Evolutionary conservation across 345 rosid genomes (phyloP).

Genomic region (Melaleuca alternifolia): DNA sequence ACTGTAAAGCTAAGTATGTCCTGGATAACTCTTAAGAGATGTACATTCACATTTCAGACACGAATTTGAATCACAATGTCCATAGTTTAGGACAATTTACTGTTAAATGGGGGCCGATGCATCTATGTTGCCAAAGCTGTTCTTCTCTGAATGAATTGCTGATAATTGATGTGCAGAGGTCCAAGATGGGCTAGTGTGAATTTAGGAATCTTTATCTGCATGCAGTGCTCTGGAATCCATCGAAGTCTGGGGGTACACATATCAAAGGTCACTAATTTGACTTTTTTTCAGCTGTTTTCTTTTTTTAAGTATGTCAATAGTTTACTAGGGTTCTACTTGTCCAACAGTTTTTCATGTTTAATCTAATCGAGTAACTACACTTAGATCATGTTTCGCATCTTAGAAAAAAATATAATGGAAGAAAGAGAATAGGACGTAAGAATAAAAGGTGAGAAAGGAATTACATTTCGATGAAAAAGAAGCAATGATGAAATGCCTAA

Average conservation of each 20-base stretch:
- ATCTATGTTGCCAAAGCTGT: background rate
- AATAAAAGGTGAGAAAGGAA: background rate
- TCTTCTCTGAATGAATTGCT: background rate
- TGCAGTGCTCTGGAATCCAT: conserved; percentile 98
- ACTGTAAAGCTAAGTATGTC: conserved; percentile 91
- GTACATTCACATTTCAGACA: background rate
- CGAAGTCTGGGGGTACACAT: conserved; percentile 99
- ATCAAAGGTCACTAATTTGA: conserved; percentile 55
- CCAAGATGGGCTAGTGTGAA: conserved; percentile 99
- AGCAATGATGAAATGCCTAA: background rate
- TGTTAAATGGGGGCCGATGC: background rate
- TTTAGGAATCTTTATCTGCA: conserved; percentile 94
- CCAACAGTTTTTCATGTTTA: background rate
- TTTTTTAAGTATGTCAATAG: background rate
- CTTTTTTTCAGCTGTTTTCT: background rate
- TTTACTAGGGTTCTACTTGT: background rate
- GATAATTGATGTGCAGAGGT: conserved; percentile 38
- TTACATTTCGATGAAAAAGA: background rate
- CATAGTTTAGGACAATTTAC: background rate
- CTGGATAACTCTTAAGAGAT: background rate
- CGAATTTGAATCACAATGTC: background rate
- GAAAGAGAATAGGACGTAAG: background rate
- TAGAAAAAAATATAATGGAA: background rate
- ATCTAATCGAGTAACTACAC: background rate
- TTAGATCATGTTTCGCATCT: background rate